phyloP scores from a whole-genome alignment of 2,329 filamentous ascomycete genomes.

The Colletotrichum endophyticum region DNA sequence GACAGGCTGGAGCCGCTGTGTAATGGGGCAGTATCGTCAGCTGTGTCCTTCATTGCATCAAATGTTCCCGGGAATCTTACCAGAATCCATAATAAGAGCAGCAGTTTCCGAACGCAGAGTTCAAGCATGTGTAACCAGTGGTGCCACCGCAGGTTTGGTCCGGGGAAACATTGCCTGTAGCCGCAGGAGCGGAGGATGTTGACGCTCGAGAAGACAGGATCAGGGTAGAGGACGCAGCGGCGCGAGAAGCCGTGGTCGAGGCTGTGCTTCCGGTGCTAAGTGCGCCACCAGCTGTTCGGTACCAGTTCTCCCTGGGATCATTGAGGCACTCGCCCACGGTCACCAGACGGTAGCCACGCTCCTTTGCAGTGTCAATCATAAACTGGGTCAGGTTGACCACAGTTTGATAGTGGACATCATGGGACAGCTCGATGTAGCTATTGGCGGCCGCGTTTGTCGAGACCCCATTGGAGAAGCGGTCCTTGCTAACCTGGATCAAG shows the following conservation, averaged over 20 bases:
- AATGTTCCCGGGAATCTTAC: conserved; percentile 27
- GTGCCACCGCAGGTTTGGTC: conserved; percentile 41
- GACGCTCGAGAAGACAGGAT: not conserved
- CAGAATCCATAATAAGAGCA: conserved; percentile 47
- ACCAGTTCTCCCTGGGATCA: conserved; percentile 58
- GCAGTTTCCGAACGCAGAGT: conserved; percentile 39
- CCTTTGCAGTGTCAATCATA: conserved; percentile 46
- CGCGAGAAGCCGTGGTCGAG: not conserved
- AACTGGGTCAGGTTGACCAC: conserved; percentile 35
- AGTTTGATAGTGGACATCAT: conserved; percentile 43
- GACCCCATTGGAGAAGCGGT: conserved; percentile 45
- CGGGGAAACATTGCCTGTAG: conserved; percentile 30
- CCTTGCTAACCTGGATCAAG: conserved; percentile 46
- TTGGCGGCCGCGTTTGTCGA: conserved; percentile 24
- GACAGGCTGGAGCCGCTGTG: conserved; percentile 33
- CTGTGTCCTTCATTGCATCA: not conserved
- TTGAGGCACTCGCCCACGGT: conserved; percentile 64
- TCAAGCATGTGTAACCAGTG: conserved; percentile 39
- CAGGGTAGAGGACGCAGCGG: not conserved
- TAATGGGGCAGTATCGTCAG: not conserved
- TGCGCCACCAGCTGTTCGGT: conserved; percentile 37
- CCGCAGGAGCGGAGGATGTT: not conserved
- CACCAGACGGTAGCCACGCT: conserved; percentile 50
- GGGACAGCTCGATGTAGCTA: conserved; percentile 49
- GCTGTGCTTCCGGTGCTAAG: conserved; percentile 11